A percentile compares a stretch with the other conserved stretches of the same genome.
Conservation (phyloP, 2,329 filamentous ascomycete genomes). For the Lojkania enalia region DNA sequence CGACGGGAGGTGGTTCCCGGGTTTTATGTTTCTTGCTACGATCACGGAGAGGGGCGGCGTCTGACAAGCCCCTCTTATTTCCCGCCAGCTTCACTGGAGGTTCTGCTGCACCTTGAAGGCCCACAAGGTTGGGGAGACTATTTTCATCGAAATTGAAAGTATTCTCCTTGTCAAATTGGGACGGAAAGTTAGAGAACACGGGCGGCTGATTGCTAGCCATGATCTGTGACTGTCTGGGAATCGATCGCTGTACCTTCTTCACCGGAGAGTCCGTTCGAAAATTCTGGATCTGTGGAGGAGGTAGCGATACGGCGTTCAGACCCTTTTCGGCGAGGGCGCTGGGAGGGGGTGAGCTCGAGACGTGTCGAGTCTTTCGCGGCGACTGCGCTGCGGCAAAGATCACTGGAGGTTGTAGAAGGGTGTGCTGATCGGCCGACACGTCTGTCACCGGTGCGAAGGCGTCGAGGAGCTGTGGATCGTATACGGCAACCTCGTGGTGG, state of each 20-base stretch:
- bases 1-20: constrained; percentile 53
- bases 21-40: constrained; percentile 70
- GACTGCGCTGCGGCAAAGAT: constrained; percentile 61
- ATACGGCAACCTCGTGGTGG: constrained; percentile 49
- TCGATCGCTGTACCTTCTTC: constrained; percentile 62
- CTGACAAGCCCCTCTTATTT: constrained; percentile 66
- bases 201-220: constrained; percentile 59
- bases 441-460: constrained; percentile 48
- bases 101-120: constrained; percentile 30
- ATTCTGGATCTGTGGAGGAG: constrained; percentile 61
- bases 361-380: constrained; percentile 66
- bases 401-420: constrained; percentile 66
- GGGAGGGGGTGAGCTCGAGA: constrained; percentile 61
- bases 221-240: constrained; percentile 43
- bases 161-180: constrained; percentile 56
- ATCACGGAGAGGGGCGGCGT: constrained; percentile 74
- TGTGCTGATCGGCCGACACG: constrained; percentile 61
- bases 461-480: constrained; percentile 58
- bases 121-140: constrained; percentile 42
- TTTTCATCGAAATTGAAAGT: constrained; percentile 47
- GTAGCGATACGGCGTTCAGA: constrained; percentile 69
- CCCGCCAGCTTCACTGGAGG: constrained; percentile 35
- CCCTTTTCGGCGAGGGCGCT: constrained; percentile 63
- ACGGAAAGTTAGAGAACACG: constrained; percentile 56
- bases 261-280: constrained; percentile 68